phyloP scores from a whole-genome alignment of 108 stramenopile species.

The Nannochloropsis gaditana region DNA sequence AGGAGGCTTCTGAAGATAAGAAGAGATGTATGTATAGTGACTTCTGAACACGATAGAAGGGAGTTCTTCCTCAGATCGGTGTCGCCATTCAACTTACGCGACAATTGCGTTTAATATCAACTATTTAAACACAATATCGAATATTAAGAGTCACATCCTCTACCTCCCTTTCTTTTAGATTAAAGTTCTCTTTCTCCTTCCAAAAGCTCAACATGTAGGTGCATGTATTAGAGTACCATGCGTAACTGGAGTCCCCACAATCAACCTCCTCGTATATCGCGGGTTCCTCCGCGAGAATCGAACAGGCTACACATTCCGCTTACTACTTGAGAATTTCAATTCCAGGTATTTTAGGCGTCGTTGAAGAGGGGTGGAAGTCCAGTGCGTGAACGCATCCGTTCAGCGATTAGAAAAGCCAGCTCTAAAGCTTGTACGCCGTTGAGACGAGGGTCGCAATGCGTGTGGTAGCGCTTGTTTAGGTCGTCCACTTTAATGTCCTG shows the following conservation, averaged over 20 bases:
- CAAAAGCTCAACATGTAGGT: no score
- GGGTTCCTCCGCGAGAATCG: not conserved
- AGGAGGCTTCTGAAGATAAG: no score
- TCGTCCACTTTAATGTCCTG: conserved; percentile 59
- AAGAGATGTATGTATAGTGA: no score
- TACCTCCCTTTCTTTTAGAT: no score
- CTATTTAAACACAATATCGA: no score
- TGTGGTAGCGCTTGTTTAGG: conserved; percentile 72
- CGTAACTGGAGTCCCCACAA: not conserved
- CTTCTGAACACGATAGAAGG: no score
- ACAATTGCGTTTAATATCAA: no score
- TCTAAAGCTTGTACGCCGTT: conserved; percentile 96
- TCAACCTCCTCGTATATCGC: not conserved
- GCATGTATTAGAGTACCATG: not conserved
- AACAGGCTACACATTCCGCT: not conserved
- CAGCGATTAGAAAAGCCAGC: conserved; percentile 91
- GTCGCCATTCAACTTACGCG: no score
- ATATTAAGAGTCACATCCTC: no score
- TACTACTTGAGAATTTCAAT: no score
- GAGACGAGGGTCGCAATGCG: conserved; percentile 93
- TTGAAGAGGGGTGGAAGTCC: conserved; percentile 53
- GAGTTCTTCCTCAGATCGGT: no score
- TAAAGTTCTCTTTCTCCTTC: no score
- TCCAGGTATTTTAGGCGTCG: not conserved
- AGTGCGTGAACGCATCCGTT: conserved; percentile 77